These are phyloP conservation scores for Plasmodium gonderi DNA, from an alignment of 169 alveolate species.

Conservation along the genomic window DNA sequence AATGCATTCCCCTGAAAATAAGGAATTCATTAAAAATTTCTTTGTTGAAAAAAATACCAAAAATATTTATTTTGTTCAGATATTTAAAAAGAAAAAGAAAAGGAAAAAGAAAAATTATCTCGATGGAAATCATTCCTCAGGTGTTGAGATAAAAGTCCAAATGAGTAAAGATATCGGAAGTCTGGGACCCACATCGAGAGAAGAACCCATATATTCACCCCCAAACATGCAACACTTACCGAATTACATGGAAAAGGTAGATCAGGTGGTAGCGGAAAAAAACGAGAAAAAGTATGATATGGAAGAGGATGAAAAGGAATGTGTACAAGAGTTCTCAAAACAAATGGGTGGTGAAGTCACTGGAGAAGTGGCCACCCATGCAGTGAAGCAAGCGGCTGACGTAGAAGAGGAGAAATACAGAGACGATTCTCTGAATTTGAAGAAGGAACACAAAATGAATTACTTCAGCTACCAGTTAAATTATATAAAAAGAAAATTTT, in stretches of 20 bases:
- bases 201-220: not conserved
- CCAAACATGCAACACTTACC: not conserved
- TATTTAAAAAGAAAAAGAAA: slow-evolving; percentile 47
- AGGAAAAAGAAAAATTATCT: not conserved
- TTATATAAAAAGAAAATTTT: slow-evolving; percentile 4
- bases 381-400: not conserved
- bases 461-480: slow-evolving; percentile 23
- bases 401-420: not conserved
- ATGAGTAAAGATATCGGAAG: not conserved
- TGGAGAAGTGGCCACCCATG: not conserved
- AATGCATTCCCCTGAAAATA: slow-evolving; percentile 54
- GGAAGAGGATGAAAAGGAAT: not conserved
- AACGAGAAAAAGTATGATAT: not conserved
- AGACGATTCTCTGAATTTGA: not conserved
- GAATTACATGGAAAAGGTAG: not conserved
- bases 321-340: not conserved
- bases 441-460: not conserved
- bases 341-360: not conserved
- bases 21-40: slow-evolving; percentile 57
- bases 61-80: slow-evolving; percentile 33
- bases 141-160: not conserved
- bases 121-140: not conserved
- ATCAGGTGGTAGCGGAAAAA: not conserved
- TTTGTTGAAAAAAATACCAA: slow-evolving; percentile 17
- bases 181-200: not conserved